Base-by-base conservation (phyloP, 2,329 filamentous ascomycete genomes). In the Aureobasidium sp. region DNA sequence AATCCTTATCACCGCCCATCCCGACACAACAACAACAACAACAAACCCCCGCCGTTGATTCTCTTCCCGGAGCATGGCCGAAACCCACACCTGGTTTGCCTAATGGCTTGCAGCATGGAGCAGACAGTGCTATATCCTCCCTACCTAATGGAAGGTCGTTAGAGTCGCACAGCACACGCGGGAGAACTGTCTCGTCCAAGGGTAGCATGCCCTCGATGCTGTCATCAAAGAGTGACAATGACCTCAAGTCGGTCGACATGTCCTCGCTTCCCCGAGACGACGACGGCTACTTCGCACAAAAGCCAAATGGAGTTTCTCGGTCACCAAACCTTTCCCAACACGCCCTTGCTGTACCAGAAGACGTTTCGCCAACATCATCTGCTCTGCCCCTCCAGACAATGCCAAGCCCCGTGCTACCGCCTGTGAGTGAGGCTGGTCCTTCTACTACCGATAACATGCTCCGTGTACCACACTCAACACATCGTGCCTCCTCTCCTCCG, bases 101-200 rank as follows among this genome's bases (percentile, higher is more conserved):
- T 27, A 62, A 57, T 30, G 62, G 53, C 29, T 25, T 57, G 44
- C 67, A 71, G 65, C 76, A 74, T 66, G 73, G 72, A 63, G 68
- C 47, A 37, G 61, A 62, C 27, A 47, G 81, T 74, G 82, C 48
- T 27, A 39, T 86, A 75, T 83, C 78, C 72, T 80, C 83, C 41
- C 69, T 84, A 69, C 79, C 81, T 67, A 86, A 86, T 70, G 83
- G 81, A 66, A 79, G 77, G 67, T 76, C 78, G 62, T 76, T 72
- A 63, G 70, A 72, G 44, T 58, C 54, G 34, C 54, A 58, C 30
- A 58, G 54, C 54, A 58, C 54, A 29, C 54, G 54, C 16, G 48
- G 34, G 32, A 61, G 59, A 29, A 52, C 45, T 29, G 15, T 58
- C 29, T 60, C 59, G 39, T 44, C 48, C 15, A 45, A 61, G 34